Evolutionary conservation across 257 asterid species (phyloP).

Genomic region (Cinchona pubescens): DNA sequence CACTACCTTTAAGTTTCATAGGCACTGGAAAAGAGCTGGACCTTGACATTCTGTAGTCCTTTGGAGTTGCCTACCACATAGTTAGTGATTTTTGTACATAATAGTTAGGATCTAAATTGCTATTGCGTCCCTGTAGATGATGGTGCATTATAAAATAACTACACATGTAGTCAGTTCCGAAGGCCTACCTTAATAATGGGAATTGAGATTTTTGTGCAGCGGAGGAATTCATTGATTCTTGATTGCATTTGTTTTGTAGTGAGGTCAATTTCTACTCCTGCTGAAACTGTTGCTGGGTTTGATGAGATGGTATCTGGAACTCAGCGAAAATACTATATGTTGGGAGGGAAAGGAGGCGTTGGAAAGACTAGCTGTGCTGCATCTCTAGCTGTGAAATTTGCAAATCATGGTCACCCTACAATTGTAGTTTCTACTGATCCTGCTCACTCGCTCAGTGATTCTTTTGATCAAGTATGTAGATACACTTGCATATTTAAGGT

Average conservation of each 20-base stretch:
- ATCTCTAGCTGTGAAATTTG: constrained; percentile 72
- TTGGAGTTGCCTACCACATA: background rate
- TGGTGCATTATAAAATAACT: background rate
- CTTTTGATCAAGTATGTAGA: constrained; percentile 62
- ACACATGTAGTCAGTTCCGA: background rate
- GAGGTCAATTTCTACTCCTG: constrained; percentile 37
- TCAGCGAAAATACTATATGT: constrained; percentile 61
- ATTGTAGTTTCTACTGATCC: constrained; percentile 70
- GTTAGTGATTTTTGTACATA: background rate
- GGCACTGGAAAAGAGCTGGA: background rate
- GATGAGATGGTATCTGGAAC: constrained; percentile 53
- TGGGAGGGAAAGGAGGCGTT: constrained; percentile 88
- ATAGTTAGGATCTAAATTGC: background rate
- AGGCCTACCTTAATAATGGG: background rate
- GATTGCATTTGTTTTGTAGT: constrained; percentile 36
- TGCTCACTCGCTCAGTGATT: constrained; percentile 77
- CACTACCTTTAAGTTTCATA: background rate
- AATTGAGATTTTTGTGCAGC: background rate
- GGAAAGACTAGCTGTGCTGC: constrained; percentile 90
- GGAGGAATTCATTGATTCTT: background rate
- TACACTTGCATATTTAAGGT: background rate
- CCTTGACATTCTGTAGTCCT: background rate
- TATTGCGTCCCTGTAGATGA: background rate
- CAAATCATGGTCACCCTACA: constrained; percentile 61
- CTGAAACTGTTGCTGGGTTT: constrained; percentile 41